phyloP scores from a whole-genome alignment of 2,329 filamentous ascomycete genomes.

The Aspergillus sp. region DNA sequence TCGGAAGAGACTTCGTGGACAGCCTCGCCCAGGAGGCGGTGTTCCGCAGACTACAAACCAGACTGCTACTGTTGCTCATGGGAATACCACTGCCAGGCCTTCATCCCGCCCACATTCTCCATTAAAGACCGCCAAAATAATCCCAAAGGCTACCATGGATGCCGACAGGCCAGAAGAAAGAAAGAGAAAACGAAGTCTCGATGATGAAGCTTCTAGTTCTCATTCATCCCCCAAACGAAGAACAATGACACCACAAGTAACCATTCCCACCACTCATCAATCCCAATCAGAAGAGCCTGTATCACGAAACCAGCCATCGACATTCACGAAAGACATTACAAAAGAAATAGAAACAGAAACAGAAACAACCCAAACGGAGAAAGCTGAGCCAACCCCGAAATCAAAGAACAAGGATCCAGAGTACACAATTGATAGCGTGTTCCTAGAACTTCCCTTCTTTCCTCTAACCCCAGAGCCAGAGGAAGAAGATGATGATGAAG shows the following conservation, averaged over 20 bases:
- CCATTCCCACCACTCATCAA: background rate
- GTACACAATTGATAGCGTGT: conserved; percentile 13
- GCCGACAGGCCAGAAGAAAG: conserved; percentile 1
- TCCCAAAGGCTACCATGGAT: background rate
- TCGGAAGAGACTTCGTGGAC: conserved; percentile 34
- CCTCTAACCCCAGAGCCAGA: conserved; percentile 18
- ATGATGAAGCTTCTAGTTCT: background rate
- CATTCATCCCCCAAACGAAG: background rate
- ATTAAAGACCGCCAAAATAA: background rate
- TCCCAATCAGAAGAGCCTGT: background rate
- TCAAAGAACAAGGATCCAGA: conserved; percentile 1
- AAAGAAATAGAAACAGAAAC: background rate
- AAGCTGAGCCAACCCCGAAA: background rate
- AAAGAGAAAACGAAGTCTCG: conserved; percentile 19
- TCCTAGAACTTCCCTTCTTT: conserved; percentile 27
- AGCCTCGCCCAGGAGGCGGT: conserved; percentile 27
- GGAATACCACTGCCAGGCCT: conserved; percentile 3
- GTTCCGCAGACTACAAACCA: no score
- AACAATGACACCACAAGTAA: background rate
- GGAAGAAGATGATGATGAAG: conserved; percentile 9
- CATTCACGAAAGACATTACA: conserved; percentile 1
- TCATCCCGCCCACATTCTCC: conserved; percentile 1
- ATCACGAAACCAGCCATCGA: background rate
- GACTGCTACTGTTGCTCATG: background rate
- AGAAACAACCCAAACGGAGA: no score